Evolutionary conservation across 2,329 filamentous ascomycete genomes (phyloP).

Genomic region (Monilinia fructicola): DNA sequence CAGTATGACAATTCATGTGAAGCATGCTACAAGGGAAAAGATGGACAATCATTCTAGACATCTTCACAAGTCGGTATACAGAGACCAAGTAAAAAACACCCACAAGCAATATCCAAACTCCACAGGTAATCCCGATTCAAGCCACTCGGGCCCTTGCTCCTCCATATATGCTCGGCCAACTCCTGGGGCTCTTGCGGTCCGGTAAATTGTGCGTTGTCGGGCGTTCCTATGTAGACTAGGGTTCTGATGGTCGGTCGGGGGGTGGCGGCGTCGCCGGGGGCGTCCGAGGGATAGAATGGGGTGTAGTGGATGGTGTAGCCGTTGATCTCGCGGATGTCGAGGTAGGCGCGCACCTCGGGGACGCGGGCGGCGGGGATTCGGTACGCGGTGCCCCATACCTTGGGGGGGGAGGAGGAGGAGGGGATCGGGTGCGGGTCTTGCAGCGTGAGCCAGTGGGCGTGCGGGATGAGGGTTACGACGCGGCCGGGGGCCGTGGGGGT

Average conservation of each 20-base stretch:
- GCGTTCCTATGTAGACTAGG: slow-evolving; percentile 92
- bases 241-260: slow-evolving; percentile 49
- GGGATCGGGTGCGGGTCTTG: slow-evolving; percentile 50
- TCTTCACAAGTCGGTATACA: not conserved
- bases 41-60: too few relatives aligned
- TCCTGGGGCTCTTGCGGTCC: slow-evolving; percentile 76
- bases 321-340: slow-evolving; percentile 96
- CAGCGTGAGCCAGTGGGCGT: slow-evolving; percentile 76
- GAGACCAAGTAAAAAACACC: not conserved
- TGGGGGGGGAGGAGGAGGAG: slow-evolving; percentile 51
- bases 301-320: slow-evolving; percentile 94
- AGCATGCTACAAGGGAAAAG: not conserved
- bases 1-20: not conserved
- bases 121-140: slow-evolving; percentile 88
- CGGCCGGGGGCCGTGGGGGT: slow-evolving; percentile 84
- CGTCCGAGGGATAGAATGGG: slow-evolving; percentile 64
- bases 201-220: slow-evolving; percentile 88
- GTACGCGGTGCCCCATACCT: slow-evolving; percentile 91
- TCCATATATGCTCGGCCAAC: slow-evolving; percentile 78
- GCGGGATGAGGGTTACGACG: slow-evolving; percentile 89
- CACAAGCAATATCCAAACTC: slow-evolving; percentile 66
- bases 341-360: slow-evolving; percentile 79
- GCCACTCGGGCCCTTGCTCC: slow-evolving; percentile 78
- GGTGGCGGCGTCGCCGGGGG: not conserved
- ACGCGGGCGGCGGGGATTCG: slow-evolving; percentile 73